phyloP scores from a whole-genome alignment of 2,329 filamentous ascomycete species.

The Sporothrix humicola region DNA sequence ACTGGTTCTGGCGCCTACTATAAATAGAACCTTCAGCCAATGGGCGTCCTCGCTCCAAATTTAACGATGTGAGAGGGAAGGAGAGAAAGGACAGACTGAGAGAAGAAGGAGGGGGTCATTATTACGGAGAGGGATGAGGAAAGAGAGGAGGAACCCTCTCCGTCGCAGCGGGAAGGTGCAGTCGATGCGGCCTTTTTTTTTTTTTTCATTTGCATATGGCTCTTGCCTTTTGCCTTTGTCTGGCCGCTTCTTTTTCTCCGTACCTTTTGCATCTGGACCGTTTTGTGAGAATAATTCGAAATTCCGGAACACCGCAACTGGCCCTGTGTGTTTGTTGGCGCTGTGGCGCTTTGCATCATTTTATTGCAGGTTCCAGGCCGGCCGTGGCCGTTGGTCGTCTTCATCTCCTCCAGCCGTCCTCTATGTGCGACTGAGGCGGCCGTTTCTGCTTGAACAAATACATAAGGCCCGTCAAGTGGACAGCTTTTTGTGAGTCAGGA shows the following conservation, averaged over 20 bases:
- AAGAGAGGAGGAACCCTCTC: constrained; percentile 21
- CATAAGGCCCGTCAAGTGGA: background rate
- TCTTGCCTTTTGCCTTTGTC: background rate
- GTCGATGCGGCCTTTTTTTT: constrained; percentile 13
- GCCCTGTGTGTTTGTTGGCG: constrained; percentile 16
- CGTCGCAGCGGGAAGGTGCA: constrained; percentile 21
- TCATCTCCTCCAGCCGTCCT: constrained; percentile 8
- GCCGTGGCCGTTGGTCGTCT: background rate
- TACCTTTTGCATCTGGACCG: background rate
- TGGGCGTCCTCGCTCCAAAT: constrained; percentile 30
- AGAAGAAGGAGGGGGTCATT: background rate
- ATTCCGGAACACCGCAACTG: background rate
- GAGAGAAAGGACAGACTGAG: background rate
- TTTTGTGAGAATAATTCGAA: background rate
- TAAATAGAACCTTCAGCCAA: constrained; percentile 38
- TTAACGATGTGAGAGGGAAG: background rate
- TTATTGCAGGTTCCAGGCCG: background rate
- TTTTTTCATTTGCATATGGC: constrained; percentile 5
- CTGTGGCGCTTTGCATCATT: constrained; percentile 5
- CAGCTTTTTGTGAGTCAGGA: background rate
- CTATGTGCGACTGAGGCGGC: constrained; percentile 14
- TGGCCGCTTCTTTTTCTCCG: constrained; percentile 6
- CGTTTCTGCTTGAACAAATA: constrained; percentile 15
- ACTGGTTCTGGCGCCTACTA: constrained; percentile 39
- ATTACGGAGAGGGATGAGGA: constrained; percentile 9